Evolutionary conservation across 2,329 filamentous ascomycete genomes (phyloP).

Genomic region (Monosporascus sp.): DNA sequence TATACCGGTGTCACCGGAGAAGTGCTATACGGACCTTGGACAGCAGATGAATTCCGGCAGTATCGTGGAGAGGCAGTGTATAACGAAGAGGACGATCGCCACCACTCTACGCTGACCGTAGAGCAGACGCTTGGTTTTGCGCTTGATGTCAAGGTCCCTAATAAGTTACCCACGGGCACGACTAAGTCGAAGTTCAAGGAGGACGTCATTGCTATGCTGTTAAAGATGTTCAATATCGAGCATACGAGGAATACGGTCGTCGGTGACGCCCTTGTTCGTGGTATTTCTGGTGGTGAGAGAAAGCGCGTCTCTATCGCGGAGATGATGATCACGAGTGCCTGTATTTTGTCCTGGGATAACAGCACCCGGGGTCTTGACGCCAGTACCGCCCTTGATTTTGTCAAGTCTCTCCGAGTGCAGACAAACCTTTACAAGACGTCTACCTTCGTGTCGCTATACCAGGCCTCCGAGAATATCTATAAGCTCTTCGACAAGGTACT

Average conservation of each 20-base stretch:
- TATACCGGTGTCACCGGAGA: conserved; percentile 58
- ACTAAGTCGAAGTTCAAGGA: conserved; percentile 71
- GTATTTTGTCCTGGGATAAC: conserved; percentile 72
- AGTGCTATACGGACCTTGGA: conserved; percentile 71
- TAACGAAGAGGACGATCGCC: conserved; percentile 80
- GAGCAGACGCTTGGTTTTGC: conserved; percentile 84
- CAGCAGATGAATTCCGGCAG: conserved; percentile 62
- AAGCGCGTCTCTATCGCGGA: conserved; percentile 80
- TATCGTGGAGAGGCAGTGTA: conserved; percentile 82
- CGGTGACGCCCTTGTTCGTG: conserved; percentile 74
- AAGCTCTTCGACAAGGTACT: conserved; percentile 77
- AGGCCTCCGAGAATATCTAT: conserved; percentile 79
- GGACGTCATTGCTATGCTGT: conserved; percentile 64
- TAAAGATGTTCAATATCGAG: conserved; percentile 93
- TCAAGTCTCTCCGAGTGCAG: conserved; percentile 67
- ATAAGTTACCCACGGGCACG: conserved; percentile 70
- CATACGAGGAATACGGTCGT: conserved; percentile 82
- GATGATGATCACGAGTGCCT: conserved; percentile 70
- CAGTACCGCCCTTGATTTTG: conserved; percentile 61
- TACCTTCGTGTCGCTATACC: conserved; percentile 82
- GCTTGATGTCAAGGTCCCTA: conserved; percentile 76
- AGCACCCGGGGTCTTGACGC: conserved; percentile 64
- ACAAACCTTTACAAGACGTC: conserved; percentile 80
- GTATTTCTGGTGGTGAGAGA: conserved; percentile 72
- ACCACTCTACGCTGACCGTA: conserved; percentile 80